A percentile compares a stretch with the other conserved stretches of the same genome.
Evolutionary conservation across 2,329 filamentous ascomycete genomes (phyloP).

Genomic region (Orbilia blumenaviensis): DNA sequence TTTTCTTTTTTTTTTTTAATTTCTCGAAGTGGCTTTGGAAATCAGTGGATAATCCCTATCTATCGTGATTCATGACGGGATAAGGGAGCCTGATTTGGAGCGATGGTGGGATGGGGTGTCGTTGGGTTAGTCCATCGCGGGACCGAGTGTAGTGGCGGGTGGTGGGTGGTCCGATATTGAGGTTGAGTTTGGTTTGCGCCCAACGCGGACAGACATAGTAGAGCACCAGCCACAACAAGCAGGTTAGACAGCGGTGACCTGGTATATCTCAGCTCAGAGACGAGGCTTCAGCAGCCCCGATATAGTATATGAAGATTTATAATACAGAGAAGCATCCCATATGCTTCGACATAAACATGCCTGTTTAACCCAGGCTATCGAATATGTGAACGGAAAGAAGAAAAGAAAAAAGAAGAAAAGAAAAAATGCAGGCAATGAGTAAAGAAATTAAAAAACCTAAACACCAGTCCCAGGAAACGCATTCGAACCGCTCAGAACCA

Average conservation of each 20-base stretch:
- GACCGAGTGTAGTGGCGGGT: neutral
- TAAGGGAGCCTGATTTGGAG: neutral
- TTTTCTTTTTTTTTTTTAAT: neutral
- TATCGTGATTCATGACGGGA: constrained; percentile 54
- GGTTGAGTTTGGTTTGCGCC: constrained; percentile 22
- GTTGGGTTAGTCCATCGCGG: constrained; percentile 9
- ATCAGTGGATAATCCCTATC: constrained; percentile 13
- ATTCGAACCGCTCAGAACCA: constrained; percentile 90
- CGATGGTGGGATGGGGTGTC: neutral
- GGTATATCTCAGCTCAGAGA: neutral
- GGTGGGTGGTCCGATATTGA: constrained; percentile 28
- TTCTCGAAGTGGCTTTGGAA: neutral
- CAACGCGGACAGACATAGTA: neutral
- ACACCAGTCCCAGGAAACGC: constrained; percentile 89
- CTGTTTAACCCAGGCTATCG: neutral
- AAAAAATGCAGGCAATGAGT: neutral
- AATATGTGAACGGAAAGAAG: neutral
- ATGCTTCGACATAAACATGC: neutral
- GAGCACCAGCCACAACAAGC: constrained; percentile 11
- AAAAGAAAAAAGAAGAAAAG: neutral
- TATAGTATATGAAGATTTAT: neutral
- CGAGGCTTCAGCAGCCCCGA: neutral
- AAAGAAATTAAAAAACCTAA: constrained; percentile 5
- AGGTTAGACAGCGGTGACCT: neutral
- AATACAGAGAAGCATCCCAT: neutral